A percentile compares a stretch with the other conserved stretches of the same genome.
Conservation (phyloP, 2,329 filamentous ascomycete genomes). For the Paracamarosporium sp. region DNA sequence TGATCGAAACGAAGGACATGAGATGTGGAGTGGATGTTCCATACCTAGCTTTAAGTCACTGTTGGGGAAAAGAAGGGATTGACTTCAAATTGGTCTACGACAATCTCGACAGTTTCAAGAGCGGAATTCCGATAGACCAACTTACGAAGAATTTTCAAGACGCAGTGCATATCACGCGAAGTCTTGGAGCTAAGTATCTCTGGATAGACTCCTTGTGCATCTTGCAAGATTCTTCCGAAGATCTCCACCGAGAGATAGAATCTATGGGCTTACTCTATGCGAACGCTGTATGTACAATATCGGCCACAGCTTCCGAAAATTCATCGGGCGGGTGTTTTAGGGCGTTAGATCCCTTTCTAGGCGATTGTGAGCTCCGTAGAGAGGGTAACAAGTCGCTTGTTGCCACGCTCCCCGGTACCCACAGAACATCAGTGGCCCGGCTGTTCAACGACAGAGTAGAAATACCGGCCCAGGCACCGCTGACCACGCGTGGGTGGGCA, state of each 20-base stretch:
- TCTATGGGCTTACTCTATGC: neutral
- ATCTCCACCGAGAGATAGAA: neutral
- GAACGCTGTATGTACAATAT: neutral
- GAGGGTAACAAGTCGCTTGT: neutral
- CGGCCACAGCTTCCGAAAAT: neutral
- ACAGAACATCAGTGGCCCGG: conserved; percentile 26
- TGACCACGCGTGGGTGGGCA: neutral
- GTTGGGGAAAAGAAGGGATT: neutral
- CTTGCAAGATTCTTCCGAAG: neutral
- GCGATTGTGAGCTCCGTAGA: neutral
- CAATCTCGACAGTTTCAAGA: neutral
- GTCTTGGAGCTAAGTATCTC: neutral
- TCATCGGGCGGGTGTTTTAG: neutral
- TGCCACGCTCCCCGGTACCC: neutral
- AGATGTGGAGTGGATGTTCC: neutral
- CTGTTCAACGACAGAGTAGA: neutral
- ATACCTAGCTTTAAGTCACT: conserved; percentile 2
- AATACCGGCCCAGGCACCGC: neutral
- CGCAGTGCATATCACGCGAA: neutral
- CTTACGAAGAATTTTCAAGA: conserved; percentile 1
- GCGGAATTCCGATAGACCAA: neutral
- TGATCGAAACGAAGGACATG: neutral
- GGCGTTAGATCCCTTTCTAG: neutral
- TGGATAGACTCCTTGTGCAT: neutral
- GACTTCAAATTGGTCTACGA: neutral